Base-by-base conservation (phyloP, 257 asterid genomes). In the Lithospermum erythrorhizon region DNA sequence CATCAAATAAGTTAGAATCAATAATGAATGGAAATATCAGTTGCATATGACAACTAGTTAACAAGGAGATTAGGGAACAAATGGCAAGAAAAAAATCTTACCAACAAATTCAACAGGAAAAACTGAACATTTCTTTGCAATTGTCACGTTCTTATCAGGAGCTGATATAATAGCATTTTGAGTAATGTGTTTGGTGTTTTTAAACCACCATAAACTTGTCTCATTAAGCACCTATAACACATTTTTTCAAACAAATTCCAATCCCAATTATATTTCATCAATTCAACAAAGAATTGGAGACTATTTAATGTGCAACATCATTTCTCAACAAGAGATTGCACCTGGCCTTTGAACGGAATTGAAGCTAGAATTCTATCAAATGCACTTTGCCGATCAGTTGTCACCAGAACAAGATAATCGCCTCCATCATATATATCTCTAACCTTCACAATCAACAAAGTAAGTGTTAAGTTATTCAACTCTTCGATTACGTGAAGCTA, bases 51-150 rank as follows among this genome's bases (percentile, higher is more conserved):
- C 90, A 86, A 73, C 76, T 75, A 62, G 14, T 41, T 13, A 41
- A 14, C 13, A 11, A 13, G 49, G 13, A 41, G 45, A 41, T n/a
- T 13, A 14, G 18, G 49, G 18, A 41, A 41, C 13, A 25, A 30
- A 35, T 37, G 16, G 11, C 59, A 45, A 24, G 57, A 61, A 10
- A 22, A 19, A 52, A 20, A 55, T 57, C 93, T 81, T 74, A 93
- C 98, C 97, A 48, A 93, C 98, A 72, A 93, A 93, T 76, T 93
- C 98, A 69, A 93, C 89, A 9, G 97, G 96, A 69, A 93, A 93
- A 21, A 93, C 98, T 0, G 82, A 77, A 65, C 98, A 93, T 70
- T 93, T 93, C 82, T 82, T 89, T n/a, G 93, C 98, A 69, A 93
- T 84, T 20, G 98, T 93, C 22, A 86, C 98, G 57, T 89, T 93